Evolutionary conservation across 257 asterid genomes (phyloP), one percentile per base, ranked within the genome.

Genomic region (Haberlea rhodopensis): DNA sequence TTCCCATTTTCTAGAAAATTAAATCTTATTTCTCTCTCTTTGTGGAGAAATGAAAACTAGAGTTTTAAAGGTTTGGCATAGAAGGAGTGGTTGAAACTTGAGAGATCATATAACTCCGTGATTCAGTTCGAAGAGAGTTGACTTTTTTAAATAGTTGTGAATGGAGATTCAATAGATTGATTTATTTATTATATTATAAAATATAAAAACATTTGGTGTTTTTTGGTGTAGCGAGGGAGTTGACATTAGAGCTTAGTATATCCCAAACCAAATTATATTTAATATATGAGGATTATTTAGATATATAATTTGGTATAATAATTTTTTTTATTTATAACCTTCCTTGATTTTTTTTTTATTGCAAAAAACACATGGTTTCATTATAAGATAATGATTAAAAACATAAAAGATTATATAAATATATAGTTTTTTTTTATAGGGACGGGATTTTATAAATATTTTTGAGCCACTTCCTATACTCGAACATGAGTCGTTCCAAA

Each of bases 1-100:
- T 92, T 24, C 99, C 99, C 99, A 92, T 90, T 55, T 60, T 54
- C 32, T 58, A 57, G 63, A 70, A 69, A 15, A 59, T 19, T 60
- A 9, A 51, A 32, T 24, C 21, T 40, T 29, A 60, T 32, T 51
- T n/a, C 3, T 43, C 21, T 56, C 5, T 46, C 4, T 51, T n/a
- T 53, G 31, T 13, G 49, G 0, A 52, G 2, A 56, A 0, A 13
- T 25, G 48, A 40, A 15, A 59, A 18, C 27, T 54, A 31, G 52
- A 40, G 22, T 59, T 27, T 22, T 1, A 28, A 22, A 55, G 31
- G 62, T 27, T 40, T 61, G 60, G 8, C 53, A 54, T 55, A 54
- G 45, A 60, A 55, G 27, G 53, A 68, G 53, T 34, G 43, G 43
- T 9, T 34, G 43, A 34, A 34, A 34, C 15, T 24, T 62, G 69